Evolutionary conservation across 495 filamentous ascomycete species (phyloP).

Genomic region (Aspergillus olivimuriae): DNA sequence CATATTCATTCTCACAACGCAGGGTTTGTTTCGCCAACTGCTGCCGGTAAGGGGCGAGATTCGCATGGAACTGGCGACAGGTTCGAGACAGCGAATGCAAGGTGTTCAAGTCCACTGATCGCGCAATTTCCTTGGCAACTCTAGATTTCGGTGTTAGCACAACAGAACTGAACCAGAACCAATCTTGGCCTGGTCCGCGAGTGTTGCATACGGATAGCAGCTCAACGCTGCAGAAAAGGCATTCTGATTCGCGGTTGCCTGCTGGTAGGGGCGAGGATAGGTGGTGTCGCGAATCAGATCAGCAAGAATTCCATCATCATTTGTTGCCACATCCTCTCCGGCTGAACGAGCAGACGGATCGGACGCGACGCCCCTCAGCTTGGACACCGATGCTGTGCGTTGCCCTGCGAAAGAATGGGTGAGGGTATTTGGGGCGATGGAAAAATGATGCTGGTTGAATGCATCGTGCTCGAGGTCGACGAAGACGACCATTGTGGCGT

Average conservation of each 20-base stretch:
- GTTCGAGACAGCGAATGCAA: constrained; percentile 73
- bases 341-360: background rate
- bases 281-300: constrained; percentile 1
- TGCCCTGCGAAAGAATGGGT: constrained; percentile 13
- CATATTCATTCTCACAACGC: constrained; percentile 67
- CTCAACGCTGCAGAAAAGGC: constrained; percentile 70
- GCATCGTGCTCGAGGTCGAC: constrained; percentile 37
- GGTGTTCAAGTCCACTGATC: constrained; percentile 74
- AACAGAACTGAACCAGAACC: constrained; percentile 11
- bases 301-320: constrained; percentile 8
- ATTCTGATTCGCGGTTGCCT: constrained; percentile 58
- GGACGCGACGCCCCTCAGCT: constrained; percentile 16
- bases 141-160: constrained; percentile 40
- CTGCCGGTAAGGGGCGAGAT: constrained; percentile 67
- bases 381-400: constrained; percentile 19
- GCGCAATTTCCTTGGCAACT: constrained; percentile 67
- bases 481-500: constrained; percentile 37
- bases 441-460: constrained; percentile 18
- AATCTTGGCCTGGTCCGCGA: constrained; percentile 12
- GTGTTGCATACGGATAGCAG: constrained; percentile 76
- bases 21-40: constrained; percentile 66
- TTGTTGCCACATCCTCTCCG: constrained; percentile 6
- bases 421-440: constrained; percentile 11
- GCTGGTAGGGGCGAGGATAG: constrained; percentile 17
- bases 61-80: constrained; percentile 70